phyloP scores from a whole-genome alignment of 768 basidiomycete species.

The Antrodiella citrinella region DNA sequence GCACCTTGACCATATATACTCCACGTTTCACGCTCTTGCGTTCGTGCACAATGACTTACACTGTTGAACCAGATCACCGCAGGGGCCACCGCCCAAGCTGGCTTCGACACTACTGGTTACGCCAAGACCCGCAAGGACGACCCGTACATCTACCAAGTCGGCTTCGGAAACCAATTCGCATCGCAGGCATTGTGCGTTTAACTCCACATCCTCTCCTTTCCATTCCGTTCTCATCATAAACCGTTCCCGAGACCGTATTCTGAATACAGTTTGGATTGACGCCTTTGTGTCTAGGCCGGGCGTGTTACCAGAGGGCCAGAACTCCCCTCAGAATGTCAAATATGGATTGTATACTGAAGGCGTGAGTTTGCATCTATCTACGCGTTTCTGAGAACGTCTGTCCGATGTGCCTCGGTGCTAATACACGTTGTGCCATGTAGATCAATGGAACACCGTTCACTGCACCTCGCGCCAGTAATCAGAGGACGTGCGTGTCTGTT shows the following conservation, averaged over 20 bases:
- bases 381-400: neutral
- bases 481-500: conserved; percentile 31
- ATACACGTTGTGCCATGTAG: conserved; percentile 3
- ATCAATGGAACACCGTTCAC: conserved; percentile 49
- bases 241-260: too few relatives aligned
- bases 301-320: conserved; percentile 47
- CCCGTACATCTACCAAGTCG: neutral
- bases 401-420: neutral
- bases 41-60: neutral
- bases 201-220: neutral
- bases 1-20: too few relatives aligned
- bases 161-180: neutral
- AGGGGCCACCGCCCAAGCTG: neutral
- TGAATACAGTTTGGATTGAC: neutral
- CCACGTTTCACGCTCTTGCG: too few relatives aligned
- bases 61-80: neutral
- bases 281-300: conserved; percentile 32
- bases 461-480: conserved; percentile 43
- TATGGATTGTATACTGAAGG: conserved; percentile 52
- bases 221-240: neutral
- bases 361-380: conserved; percentile 34
- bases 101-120: neutral
- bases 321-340: conserved; percentile 49
- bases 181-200: neutral
- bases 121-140: neutral